Base-by-base conservation (phyloP, 495 filamentous ascomycete species). In the Copromyces sp. region DNA sequence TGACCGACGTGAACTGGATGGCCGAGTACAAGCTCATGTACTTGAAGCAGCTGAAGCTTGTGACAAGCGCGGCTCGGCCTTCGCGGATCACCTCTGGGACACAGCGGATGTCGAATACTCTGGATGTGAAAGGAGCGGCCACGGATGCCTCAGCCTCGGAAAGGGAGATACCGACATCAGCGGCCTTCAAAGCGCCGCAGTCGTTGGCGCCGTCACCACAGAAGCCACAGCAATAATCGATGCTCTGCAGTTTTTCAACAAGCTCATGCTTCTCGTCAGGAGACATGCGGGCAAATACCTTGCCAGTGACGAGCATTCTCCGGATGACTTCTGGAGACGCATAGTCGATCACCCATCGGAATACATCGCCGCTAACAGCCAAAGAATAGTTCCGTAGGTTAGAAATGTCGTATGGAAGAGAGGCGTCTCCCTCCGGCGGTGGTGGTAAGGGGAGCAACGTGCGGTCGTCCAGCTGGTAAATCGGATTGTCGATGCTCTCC, bases 1-100 rank as follows among this genome's bases (percentile, higher is more conserved):
- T 97, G 79, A 99, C 96, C 3, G 94, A 91, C n/a, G 93, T 96
- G 84, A 99, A 99, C 81, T 99, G 96, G 70, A 99, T 99, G 7
- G 95, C 95, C 5, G 95, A 98, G 82, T 99, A 99, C 73, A 99
- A 83, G 77, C 93, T 97, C 96, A 99, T 99, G 81, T 94, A 99
- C 81, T 99, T 99, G 84, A 99, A 99, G 84, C 96, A 99, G 82
- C 93, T 97, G 83, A 99, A 99, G 79, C 94, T 98, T 38, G 96
- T 99, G 8, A 98, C 94, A 20, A 99, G 86, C 68, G 96, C 92
- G 61, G 95, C 95, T 73, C 96, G 90, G 5, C 96, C 96, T 85
- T 99, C 96, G 37, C 92, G 92, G 71, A 99, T 98, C 73, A 98
- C 88, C 72, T 94, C 91, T 39, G 94, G 96, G 35, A 99, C 94